Conservation (phyloP, 495 filamentous ascomycete species). For the Aspergillus sclerotioniger region DNA sequence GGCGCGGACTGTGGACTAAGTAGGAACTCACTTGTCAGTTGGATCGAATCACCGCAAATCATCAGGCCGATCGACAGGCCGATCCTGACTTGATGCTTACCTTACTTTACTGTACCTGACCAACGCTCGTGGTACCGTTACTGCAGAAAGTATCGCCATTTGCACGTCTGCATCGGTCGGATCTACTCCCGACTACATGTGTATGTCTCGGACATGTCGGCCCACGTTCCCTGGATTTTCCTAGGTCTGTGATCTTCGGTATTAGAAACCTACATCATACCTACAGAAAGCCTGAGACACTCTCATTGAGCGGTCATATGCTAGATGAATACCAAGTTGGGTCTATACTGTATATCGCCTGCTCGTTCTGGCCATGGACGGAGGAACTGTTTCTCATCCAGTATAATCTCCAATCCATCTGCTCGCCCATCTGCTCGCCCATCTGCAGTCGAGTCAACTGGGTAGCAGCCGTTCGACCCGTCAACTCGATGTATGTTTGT, state of each 20-base stretch:
- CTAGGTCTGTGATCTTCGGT: too few relatives aligned
- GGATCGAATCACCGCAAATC: not conserved
- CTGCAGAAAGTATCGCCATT: not conserved
- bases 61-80: not conserved
- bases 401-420: too few relatives aligned
- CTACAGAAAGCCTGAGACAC: too few relatives aligned
- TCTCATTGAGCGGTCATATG: too few relatives aligned
- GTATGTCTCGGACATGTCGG: not conserved
- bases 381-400: too few relatives aligned
- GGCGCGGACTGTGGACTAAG: too few relatives aligned
- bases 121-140: not conserved
- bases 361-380: too few relatives aligned
- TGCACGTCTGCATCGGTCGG: not conserved
- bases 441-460: not conserved
- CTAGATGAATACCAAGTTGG: too few relatives aligned
- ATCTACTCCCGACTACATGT: not conserved
- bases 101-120: slow-evolving; percentile 1
- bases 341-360: too few relatives aligned
- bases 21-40: not conserved
- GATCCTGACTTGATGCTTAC: not conserved
- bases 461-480: not conserved
- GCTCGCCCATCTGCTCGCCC: not conserved
- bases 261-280: too few relatives aligned
- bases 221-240: too few relatives aligned
- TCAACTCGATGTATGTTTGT: not conserved